These are phyloP conservation scores for Leucocoprinus sp. DNA, from an alignment of 768 basidiomycete species.

Conservation along the genomic window DNA sequence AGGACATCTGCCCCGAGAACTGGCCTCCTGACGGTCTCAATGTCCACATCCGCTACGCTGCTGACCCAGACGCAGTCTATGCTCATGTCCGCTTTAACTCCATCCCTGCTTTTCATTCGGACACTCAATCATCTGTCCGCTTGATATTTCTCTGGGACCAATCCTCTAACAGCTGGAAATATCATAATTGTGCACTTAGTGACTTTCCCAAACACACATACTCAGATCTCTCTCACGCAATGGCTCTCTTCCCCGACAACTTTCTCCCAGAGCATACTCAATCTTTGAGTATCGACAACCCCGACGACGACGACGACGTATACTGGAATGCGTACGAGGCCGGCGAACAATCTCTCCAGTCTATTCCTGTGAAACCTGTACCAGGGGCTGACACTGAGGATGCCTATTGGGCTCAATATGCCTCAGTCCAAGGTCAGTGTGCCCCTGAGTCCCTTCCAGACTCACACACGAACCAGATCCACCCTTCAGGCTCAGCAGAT, in stretches of 20 bases:
- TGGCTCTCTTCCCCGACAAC: slow-evolving; percentile 20
- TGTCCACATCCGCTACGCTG: slow-evolving; percentile 23
- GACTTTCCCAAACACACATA: slow-evolving; percentile 49
- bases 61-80: slow-evolving; percentile 43
- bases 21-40: slow-evolving; percentile 13
- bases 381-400: slow-evolving; percentile 34
- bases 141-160: slow-evolving; percentile 64
- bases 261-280: slow-evolving; percentile 23
- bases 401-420: slow-evolving; percentile 73
- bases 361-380: slow-evolving; percentile 13
- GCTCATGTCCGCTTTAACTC: slow-evolving; percentile 48
- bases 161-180: slow-evolving; percentile 45
- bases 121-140: slow-evolving; percentile 28
- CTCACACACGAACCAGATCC: slow-evolving; percentile 2
- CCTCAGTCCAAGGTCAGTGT: slow-evolving; percentile 55
- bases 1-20: slow-evolving; percentile 5
- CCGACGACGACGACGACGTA: slow-evolving; percentile 37
- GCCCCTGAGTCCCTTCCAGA: neutral
- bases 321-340: slow-evolving; percentile 66
- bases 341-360: slow-evolving; percentile 20
- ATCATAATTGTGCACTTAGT: slow-evolving; percentile 62
- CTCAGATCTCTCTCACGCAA: slow-evolving; percentile 22
- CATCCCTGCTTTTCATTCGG: slow-evolving; percentile 19
- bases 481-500: slow-evolving; percentile 53
- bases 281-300: slow-evolving; percentile 18